Percentiles rank a stretch among this genome's conserved stretches.
phyloP scores from a whole-genome alignment of 148 eudicot genomes.

The Cornus kousa region DNA sequence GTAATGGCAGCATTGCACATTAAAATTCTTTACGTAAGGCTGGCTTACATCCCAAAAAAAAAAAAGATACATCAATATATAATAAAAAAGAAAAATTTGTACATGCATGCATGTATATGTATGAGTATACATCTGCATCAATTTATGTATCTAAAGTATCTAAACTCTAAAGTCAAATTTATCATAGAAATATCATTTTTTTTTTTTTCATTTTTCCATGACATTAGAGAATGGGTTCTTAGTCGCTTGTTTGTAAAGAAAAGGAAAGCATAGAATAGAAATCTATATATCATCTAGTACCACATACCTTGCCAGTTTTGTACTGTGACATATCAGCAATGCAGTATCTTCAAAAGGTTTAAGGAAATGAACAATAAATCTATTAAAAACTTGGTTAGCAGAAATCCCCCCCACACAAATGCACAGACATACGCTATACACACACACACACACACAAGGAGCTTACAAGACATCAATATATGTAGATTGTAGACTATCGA shows the following conservation, averaged over 20 bases:
- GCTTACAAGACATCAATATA: neutral
- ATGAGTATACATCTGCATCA: neutral
- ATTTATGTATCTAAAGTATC: too few relatives aligned
- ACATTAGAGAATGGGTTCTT: neutral
- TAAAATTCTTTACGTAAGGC: neutral
- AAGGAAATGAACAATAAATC: conserved; percentile 29
- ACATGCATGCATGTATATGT: neutral
- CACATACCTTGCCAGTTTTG: conserved; percentile 78
- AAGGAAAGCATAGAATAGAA: neutral
- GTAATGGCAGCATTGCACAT: neutral
- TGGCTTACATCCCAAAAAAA: neutral
- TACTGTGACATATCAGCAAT: conserved; percentile 95
- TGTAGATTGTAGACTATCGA: too few relatives aligned
- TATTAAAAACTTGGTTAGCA: too few relatives aligned
- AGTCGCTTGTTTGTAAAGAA: neutral
- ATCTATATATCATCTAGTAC: neutral
- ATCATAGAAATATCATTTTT: neutral
- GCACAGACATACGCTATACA: too few relatives aligned
- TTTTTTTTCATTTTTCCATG: neutral
- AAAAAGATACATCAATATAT: neutral
- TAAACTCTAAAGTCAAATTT: neutral
- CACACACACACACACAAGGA: neutral
- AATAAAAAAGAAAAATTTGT: neutral
- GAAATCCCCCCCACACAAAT: too few relatives aligned
- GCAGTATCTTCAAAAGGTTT: conserved; percentile 67